Conservation (phyloP, 2,329 filamentous ascomycete species). For the Ophiobolus disseminans region DNA sequence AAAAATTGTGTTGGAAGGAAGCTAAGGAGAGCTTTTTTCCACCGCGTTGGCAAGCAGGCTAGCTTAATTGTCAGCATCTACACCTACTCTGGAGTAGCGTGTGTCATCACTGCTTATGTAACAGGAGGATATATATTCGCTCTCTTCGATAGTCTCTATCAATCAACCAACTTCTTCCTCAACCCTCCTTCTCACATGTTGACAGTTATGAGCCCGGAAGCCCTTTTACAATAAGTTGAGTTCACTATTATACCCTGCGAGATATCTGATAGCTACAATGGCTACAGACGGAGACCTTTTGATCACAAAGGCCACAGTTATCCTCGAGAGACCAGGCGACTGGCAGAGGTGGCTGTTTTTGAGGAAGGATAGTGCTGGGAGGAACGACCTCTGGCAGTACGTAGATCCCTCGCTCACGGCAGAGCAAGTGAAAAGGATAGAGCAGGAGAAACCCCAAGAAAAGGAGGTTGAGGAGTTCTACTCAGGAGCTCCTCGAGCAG, state of each 20-base stretch:
- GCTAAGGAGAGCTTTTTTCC: no score
- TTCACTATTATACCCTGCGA: background rate
- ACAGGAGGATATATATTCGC: no score
- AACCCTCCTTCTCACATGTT: no score
- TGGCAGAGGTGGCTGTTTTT: slow-evolving; percentile 2
- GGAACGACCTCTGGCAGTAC: slow-evolving; percentile 3
- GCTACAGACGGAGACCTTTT: background rate
- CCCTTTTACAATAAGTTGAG: background rate
- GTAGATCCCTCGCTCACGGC: background rate
- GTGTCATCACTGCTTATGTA: no score
- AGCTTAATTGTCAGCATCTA: no score
- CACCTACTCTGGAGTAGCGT: no score
- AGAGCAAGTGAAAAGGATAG: slow-evolving; percentile 3
- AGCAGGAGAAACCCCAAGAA: background rate
- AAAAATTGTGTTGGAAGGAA: no score
- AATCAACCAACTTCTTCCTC: no score
- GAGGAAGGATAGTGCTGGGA: slow-evolving; percentile 2
- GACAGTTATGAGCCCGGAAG: slow-evolving; percentile 7
- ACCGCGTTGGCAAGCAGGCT: no score
- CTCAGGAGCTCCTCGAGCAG: background rate
- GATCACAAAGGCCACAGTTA: slow-evolving; percentile 1
- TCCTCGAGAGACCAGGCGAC: slow-evolving; percentile 2
- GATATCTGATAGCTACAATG: background rate
- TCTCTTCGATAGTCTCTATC: no score
- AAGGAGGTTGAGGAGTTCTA: slow-evolving; percentile 1